Evolutionary conservation across 139 green algal species (phyloP).

Genomic region (Chlorella sp.): DNA sequence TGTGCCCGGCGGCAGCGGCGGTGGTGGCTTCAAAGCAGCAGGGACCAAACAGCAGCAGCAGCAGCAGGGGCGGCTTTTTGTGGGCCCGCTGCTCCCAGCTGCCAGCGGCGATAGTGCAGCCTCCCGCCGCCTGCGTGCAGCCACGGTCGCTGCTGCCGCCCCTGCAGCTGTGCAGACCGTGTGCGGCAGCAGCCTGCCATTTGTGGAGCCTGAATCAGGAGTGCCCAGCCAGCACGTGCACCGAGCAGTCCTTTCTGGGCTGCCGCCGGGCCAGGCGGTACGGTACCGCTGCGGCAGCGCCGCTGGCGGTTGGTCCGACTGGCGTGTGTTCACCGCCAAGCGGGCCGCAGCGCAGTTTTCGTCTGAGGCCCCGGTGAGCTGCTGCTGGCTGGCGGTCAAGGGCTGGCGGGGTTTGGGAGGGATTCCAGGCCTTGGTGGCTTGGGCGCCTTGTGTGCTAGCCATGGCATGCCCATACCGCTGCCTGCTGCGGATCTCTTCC

Average conservation of each 20-base stretch:
- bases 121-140: not conserved
- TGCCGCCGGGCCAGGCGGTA: not conserved
- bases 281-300: constrained; percentile 34
- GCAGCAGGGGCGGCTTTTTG: not conserved
- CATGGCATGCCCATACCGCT: not conserved
- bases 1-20: not conserved
- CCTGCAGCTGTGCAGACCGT: not conserved
- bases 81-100: not conserved
- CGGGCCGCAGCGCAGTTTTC: not conserved
- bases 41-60: not conserved
- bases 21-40: not conserved
- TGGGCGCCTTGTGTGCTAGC: no score
- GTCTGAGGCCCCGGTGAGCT: not conserved
- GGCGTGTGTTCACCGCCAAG: not conserved
- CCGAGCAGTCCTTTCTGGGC: not conserved
- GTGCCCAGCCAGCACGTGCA: not conserved
- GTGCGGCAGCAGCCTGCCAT: constrained; percentile 8
- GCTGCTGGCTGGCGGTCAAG: not conserved
- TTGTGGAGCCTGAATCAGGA: constrained; percentile 1
- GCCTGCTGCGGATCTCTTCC: not conserved
- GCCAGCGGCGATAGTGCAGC: not conserved
- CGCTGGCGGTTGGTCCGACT: constrained; percentile 18
- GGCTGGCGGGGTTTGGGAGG: not conserved
- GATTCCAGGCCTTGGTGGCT: no score
- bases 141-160: not conserved